Conservation (phyloP, 495 filamentous ascomycete species). For the Evansstolkia leycettana region DNA sequence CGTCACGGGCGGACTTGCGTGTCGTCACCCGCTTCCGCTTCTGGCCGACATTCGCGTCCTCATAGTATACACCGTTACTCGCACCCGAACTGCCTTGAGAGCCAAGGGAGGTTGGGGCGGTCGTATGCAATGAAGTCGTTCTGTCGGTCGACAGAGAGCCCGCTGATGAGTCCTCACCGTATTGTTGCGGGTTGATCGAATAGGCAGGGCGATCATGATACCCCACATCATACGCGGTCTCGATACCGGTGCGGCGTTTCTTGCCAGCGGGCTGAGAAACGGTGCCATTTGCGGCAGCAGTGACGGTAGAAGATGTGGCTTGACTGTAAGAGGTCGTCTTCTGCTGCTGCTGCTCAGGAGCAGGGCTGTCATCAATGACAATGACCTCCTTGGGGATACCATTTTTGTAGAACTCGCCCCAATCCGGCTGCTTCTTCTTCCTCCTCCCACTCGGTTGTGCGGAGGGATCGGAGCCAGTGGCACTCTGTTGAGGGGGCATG, state of each 20-base stretch:
- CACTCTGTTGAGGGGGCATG: constrained; percentile 19
- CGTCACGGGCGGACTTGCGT: constrained; percentile 62
- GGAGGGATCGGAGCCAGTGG: constrained; percentile 33
- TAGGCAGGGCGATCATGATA: constrained; percentile 50
- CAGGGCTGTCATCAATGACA: constrained; percentile 85
- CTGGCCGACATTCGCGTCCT: constrained; percentile 51
- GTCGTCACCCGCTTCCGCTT: constrained; percentile 79
- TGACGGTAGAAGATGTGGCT: constrained; percentile 9
- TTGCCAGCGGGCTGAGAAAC: constrained; percentile 46
- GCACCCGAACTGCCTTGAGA: constrained; percentile 55
- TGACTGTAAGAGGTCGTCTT: constrained; percentile 18
- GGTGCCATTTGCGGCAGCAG: constrained; percentile 17
- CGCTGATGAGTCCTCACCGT: constrained; percentile 49
- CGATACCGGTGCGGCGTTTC: constrained; percentile 49
- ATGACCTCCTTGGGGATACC: constrained; percentile 89
- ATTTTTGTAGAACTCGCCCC: constrained; percentile 86
- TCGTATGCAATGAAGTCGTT: constrained; percentile 77
- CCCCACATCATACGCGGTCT: constrained; percentile 51
- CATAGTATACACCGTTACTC: constrained; percentile 41
- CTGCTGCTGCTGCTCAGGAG: constrained; percentile 43
- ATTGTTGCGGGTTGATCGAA: constrained; percentile 60
- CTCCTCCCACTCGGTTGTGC: constrained; percentile 46
- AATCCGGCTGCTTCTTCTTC: constrained; percentile 55
- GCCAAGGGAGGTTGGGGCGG: constrained; percentile 79
- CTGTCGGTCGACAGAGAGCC: constrained; percentile 72